Conservation (phyloP, 2,329 filamentous ascomycete species). For the Coniochaeta sp. region DNA sequence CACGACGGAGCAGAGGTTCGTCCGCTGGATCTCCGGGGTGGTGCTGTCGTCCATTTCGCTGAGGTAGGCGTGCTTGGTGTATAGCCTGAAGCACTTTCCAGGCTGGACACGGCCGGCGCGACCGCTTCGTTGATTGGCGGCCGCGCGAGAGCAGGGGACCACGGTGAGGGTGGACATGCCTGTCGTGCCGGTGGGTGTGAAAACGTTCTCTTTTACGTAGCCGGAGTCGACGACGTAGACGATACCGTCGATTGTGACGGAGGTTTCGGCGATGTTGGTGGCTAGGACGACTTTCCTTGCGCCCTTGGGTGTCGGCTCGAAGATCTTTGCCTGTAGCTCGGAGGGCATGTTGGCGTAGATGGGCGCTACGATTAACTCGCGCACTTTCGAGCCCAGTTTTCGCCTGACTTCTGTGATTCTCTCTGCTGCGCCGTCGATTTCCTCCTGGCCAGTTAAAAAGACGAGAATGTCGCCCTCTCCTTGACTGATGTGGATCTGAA, state of each 20-base stretch:
- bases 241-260: conserved; percentile 93
- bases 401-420: conserved; percentile 78
- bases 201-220: conserved; percentile 92
- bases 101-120: conserved; percentile 87
- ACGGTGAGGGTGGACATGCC: conserved; percentile 91
- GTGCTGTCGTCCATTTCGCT: conserved; percentile 92
- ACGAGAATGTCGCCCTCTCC: conserved; percentile 84
- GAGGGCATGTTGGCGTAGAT: conserved; percentile 93
- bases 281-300: conserved; percentile 88
- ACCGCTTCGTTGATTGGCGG: conserved; percentile 86
- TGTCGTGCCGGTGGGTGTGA: conserved; percentile 66
- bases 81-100: conserved; percentile 88
- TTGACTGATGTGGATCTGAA: conserved; percentile 89
- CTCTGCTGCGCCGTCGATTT: conserved; percentile 83
- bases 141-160: conserved; percentile 84
- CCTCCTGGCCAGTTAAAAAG: conserved; percentile 92
- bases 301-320: conserved; percentile 81
- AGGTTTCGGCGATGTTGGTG: conserved; percentile 96
- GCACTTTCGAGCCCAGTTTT: conserved; percentile 78
- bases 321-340: conserved; percentile 87
- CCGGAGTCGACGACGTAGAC: conserved; percentile 94
- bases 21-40: conserved; percentile 87
- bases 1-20: conserved; percentile 78
- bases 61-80: conserved; percentile 89
- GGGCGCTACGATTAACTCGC: conserved; percentile 82